Evolutionary conservation across 331 rosid genomes (phyloP).

Genomic region (Malus hybrid): DNA sequence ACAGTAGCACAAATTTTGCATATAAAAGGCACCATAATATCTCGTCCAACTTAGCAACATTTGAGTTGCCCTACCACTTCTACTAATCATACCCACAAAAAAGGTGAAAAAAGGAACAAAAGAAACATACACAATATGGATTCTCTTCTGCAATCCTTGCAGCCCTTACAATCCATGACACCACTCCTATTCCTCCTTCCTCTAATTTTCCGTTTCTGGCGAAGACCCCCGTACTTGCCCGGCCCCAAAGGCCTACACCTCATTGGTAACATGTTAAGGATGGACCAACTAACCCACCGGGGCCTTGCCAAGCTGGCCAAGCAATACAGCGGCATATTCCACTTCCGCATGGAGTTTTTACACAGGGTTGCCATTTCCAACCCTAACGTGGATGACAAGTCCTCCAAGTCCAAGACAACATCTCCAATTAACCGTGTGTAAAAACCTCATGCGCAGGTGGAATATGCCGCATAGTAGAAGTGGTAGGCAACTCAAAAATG

Average conservation of each 20-base stretch:
- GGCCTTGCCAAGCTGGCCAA: constrained; percentile 56
- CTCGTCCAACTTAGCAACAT: constrained; percentile 33
- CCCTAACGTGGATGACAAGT: constrained; percentile 58
- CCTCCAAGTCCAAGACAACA: constrained; percentile 68
- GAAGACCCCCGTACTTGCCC: constrained; percentile 42
- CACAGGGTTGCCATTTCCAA: constrained; percentile 64
- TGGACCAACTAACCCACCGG: constrained; percentile 72
- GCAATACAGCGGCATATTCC: constrained; percentile 62
- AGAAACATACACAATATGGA: constrained; percentile 22
- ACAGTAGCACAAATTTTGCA: constrained; percentile 1
- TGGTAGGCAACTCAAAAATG: too few relatives aligned
- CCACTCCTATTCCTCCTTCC: constrained; percentile 17
- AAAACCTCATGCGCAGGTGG: too few relatives aligned
- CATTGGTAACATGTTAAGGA: constrained; percentile 67
- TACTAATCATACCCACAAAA: too few relatives aligned
- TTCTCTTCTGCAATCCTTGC: constrained; percentile 16
- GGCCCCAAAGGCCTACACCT: constrained; percentile 67
- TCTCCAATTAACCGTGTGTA: constrained; percentile 2
- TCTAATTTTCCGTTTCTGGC: constrained; percentile 1
- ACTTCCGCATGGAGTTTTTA: constrained; percentile 59
- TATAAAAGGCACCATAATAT: constrained; percentile 16
- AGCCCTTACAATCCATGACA: constrained; percentile 2
- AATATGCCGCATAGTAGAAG: too few relatives aligned
- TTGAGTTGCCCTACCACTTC: constrained; percentile 24
- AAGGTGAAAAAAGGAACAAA: too few relatives aligned